Base-by-base conservation (phyloP, 2,329 filamentous ascomycete genomes). In the Hirsutella rhossiliensis region DNA sequence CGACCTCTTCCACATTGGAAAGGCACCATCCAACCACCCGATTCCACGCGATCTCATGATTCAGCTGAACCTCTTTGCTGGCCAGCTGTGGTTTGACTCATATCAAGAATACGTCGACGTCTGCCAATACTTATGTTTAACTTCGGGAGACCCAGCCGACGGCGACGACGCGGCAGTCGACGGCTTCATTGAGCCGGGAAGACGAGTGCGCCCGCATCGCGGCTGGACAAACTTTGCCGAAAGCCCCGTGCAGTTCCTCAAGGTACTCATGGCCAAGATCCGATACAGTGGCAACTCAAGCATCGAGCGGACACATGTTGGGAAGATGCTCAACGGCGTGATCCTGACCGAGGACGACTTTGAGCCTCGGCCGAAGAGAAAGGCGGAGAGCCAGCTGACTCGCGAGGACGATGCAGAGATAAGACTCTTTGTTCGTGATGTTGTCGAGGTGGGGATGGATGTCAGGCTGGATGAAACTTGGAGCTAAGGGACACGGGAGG, bases 11-110 rank as follows among this genome's bases (percentile, higher is more conserved):
- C 17, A 4, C 13, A 17, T 45, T 30, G 37, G 40, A 6, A 5
- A 18, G 1, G 28, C 30, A 2, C 2, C 38, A 4, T 3, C 15
- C 13, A 38, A 31, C 1, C 40, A 43, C 13, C 38, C 18, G 3
- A 11, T 54, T 44, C 41, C 49, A 17, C 23, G 12, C 0, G n/a
- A 42, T 1, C 52, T 74, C 0, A 56, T 62, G 0, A 59, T 65
- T 0, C 65, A 76, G 45, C 65, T 87, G 0, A 81, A 82, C 38
- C 59, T 87, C 0, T 86, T 87, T 44, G 66, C 83, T 0, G 83
- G 82, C 0, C 78, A 83, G 44, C 64, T 86, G 0, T 87, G 86
- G 50, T 63, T 86, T 11, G 57, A 55, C 0, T 69, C 65, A 0
- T 74, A 67, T 38, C 46, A 61, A 0, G 72, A 84, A 43, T 87